Base-by-base conservation (phyloP, 139 green algal species). In the Monoraphidium neglectum region DNA sequence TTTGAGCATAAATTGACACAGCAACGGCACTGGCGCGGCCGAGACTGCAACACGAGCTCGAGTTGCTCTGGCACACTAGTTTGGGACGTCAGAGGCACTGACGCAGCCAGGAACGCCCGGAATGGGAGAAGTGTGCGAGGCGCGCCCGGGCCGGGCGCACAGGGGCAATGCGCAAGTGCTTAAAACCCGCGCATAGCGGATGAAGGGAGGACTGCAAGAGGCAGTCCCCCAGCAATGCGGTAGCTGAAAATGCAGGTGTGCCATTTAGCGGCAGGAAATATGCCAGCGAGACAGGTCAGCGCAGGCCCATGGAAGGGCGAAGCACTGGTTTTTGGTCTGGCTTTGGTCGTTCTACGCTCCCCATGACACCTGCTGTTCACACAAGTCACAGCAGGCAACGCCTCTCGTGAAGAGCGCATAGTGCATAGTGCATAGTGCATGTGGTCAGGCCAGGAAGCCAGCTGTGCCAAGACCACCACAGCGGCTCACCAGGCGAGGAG, bases 261-360 rank as follows among this genome's bases (percentile, higher is more conserved):
- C n/a, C n/a, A n/a, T n/a, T n/a, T n/a, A n/a, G n/a, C n/a, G n/a
- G n/a, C 15, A 4, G 35, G 24, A 4, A 35, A 66, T 80, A 51
- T 74, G 49, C 74, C 74, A 80, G 74, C 74, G 74, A 80, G 74
- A 80, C 74, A 80, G 74, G 74, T 80, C 74, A 80, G 74, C 32
- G 35, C n/a, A 28, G n/a, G 65, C 64, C 64, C 74, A 80, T 2
- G 30, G 51, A 18, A 67, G 49, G 74, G 47, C 3, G 72, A 49
- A 32, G 53, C 18, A 37, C 74, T 80, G 74, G 74, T 80, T 80
- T 74, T 72, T 77, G 49, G 49, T 80, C 74, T 80, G 74, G 74
- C 74, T 35, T n/a, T 38, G 51, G 65, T 37, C 49, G 46, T 0
- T 80, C 36, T 80, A 47, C 74, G 74, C 74, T 74, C 64, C 74